Conservation (phyloP, 129 eudicot species). For the Apium graveolens region DNA sequence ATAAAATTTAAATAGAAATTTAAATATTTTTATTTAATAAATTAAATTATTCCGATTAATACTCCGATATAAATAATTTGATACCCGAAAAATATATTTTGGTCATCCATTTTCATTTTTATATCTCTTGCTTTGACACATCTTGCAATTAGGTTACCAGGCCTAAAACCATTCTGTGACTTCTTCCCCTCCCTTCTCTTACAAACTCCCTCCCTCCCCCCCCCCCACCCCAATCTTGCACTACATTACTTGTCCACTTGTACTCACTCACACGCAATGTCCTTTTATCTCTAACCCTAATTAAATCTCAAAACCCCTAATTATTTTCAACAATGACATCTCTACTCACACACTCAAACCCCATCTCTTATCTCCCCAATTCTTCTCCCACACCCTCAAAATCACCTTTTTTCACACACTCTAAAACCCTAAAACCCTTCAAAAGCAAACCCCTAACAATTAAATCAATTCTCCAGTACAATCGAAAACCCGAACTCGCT, state of each 20-base stretch:
- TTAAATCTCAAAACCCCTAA: not conserved
- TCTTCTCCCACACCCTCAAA: not conserved
- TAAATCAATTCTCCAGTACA: slow-evolving; percentile 66
- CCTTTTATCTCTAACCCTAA: not conserved
- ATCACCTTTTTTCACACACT: slow-evolving; percentile 14
- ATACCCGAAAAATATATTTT: no score
- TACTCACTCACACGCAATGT: not conserved
- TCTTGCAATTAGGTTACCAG: no score
- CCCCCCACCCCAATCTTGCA: no score
- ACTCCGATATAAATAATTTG: no score
- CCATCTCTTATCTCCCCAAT: not conserved
- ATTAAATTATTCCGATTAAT: no score
- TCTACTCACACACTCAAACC: not conserved
- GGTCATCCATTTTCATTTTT: no score
- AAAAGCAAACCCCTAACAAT: slow-evolving; percentile 25
- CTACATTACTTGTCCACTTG: not conserved
- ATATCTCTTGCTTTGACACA: no score
- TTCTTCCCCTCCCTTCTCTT: not conserved
- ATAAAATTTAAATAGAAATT: no score
- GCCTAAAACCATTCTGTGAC: not conserved
- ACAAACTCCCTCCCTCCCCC: not conserved
- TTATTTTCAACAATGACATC: not conserved
- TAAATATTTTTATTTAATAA: no score
- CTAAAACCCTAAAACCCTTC: slow-evolving; percentile 17
- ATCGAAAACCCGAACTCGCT: slow-evolving; percentile 88